Base-by-base conservation (phyloP, 768 basidiomycete species). In the Mycena amicta region DNA sequence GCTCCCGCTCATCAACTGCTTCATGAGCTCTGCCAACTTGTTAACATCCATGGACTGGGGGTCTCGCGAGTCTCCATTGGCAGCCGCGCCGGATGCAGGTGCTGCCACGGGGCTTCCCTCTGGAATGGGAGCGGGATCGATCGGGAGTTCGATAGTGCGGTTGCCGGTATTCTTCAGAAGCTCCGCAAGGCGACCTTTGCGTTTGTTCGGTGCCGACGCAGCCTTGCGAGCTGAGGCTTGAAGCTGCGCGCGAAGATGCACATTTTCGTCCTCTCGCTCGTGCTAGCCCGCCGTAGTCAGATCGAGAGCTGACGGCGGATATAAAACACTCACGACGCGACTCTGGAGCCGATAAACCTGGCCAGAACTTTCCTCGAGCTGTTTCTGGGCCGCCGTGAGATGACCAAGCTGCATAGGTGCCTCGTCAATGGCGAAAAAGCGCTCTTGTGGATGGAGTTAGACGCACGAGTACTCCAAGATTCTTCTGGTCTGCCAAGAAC, bases 101-200 rank as follows among this genome's bases (percentile, higher is more conserved):
- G 52, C 30, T 26, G 20, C 16, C 52, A 33, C 52, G 27, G 53
- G 53, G 4, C 31, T 40, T 27, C 13, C 52, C 15, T 37, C 23
- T 41, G 52, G 52, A 53, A 40, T 3, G 5, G 53, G 53, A 23
- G 29, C 43, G 18, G 53, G 53, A 46, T 55, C 28, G 28, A 55
- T 40, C 22, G 53, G 26, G 4, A 55, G 41, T 13, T 28, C 4
- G 4, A 23, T 4, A 1, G n/a, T 3, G 28, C 4, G 3, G 16
- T 18, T 28, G 23, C 27, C 4, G 5, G 53, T 29, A 20, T 25
- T 45, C 22, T 22, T 26, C n/a, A 40, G 33, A 40, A 46, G 22
- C 43, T 27, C 53, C 1, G 3, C 5, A 22, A 46, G n/a, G 27
- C 53, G 53, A 20, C 41, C 43, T 5, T 29, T 22, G 20, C 53